Evolutionary conservation across 768 basidiomycete genomes (phyloP).

Genomic region (Naganishia kalamii): DNA sequence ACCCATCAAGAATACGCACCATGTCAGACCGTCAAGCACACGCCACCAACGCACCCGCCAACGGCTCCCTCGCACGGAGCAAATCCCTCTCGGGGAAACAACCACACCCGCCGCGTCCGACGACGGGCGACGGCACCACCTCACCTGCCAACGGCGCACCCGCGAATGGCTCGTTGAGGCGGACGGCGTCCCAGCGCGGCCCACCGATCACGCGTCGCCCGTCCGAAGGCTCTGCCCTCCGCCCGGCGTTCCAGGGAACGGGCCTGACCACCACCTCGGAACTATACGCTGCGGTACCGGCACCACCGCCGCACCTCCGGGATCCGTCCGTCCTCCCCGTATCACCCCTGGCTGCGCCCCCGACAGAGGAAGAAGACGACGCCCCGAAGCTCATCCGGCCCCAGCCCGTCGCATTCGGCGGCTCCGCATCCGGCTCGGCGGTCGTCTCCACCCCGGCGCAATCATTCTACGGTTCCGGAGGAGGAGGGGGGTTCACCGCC

Average conservation of each 20-base stretch:
- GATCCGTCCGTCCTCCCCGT: not conserved
- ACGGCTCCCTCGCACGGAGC: not conserved
- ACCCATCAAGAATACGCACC: not conserved
- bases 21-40: slow-evolving; percentile 11
- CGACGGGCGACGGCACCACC: no score
- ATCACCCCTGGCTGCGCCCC: not conserved
- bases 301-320: not conserved
- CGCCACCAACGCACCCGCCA: not conserved
- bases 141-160: no score
- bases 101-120: no score
- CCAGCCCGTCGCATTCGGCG: not conserved
- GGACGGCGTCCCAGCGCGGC: not conserved
- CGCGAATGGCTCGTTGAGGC: no score
- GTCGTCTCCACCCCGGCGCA: not conserved
- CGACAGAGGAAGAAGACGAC: not conserved
- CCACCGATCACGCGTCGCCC: not conserved
- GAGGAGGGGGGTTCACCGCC: slow-evolving; percentile 13
- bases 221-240: not conserved
- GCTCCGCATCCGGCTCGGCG: not conserved
- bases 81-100: slow-evolving; percentile 3
- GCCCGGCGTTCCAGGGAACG: not conserved
- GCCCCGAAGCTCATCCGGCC: not conserved
- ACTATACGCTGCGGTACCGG: not conserved
- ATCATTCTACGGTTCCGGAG: not conserved
- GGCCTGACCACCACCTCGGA: not conserved